These are phyloP conservation scores for Eragrostis curvula DNA, from an alignment of 176 grass and related monocot genomes.

Conservation along the genomic window DNA sequence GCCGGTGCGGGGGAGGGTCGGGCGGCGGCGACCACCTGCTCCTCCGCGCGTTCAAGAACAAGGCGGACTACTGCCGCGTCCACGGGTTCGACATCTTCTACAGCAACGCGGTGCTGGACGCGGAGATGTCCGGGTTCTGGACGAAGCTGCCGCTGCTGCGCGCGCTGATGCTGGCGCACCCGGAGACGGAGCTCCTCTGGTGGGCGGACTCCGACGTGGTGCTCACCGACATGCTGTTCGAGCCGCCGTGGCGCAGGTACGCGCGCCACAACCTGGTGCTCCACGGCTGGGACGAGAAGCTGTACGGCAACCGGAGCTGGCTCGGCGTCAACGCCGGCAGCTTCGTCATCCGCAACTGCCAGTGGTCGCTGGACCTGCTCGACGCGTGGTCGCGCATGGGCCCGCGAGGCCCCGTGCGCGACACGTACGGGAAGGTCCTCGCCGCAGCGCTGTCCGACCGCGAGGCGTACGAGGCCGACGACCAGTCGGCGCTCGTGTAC, in stretches of 20 bases:
- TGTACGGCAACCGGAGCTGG: constrained; percentile 73
- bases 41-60: constrained; percentile 84
- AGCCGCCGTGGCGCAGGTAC: constrained; percentile 76
- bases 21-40: constrained; percentile 72
- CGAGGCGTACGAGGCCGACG: constrained; percentile 81
- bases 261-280: constrained; percentile 72
- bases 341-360: constrained; percentile 92
- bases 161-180: constrained; percentile 81
- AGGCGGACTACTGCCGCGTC: constrained; percentile 92
- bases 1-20: constrained; percentile 48
- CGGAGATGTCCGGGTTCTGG: constrained; percentile 86
- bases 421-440: constrained; percentile 62
- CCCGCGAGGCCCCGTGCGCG: constrained; percentile 65
- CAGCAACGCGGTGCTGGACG: constrained; percentile 82
- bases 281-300: constrained; percentile 68
- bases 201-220: constrained; percentile 91
- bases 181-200: constrained; percentile 89
- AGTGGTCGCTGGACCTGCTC: constrained; percentile 87
- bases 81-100: constrained; percentile 89
- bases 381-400: constrained; percentile 85
- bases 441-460: constrained; percentile 59
- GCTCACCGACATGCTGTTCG: constrained; percentile 95
- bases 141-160: constrained; percentile 86
- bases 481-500: constrained; percentile 94
- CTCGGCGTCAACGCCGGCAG: constrained; percentile 79